Evolutionary conservation across 768 basidiomycete species (phyloP).

Genomic region (Flagelloscypha sp.): DNA sequence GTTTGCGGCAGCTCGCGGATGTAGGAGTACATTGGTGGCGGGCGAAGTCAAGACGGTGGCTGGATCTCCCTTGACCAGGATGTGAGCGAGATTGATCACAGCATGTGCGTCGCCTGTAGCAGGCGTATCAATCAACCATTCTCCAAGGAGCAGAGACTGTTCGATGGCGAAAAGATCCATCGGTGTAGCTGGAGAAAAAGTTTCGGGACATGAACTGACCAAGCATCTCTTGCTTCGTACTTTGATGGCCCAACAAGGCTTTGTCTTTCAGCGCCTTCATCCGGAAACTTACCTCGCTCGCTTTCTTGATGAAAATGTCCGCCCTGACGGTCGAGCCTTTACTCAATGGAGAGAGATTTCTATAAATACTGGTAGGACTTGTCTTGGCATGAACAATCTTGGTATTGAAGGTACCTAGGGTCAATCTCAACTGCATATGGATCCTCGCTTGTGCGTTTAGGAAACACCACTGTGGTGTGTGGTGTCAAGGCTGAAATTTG

Average conservation of each 20-base stretch:
- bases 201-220: too few species aligned
- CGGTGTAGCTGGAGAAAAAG: conserved; percentile 3
- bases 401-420: conserved; percentile 35
- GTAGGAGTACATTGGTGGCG: conserved; percentile 22
- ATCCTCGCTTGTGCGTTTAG: conserved; percentile 83
- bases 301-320: conserved; percentile 67
- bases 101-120: conserved; percentile 24
- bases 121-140: conserved; percentile 22
- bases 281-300: conserved; percentile 82
- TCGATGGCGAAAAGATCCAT: conserved; percentile 32
- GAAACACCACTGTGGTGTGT: conserved; percentile 91
- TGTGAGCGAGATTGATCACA: conserved; percentile 15
- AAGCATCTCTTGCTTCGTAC: too few species aligned
- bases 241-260: too few species aligned
- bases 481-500: conserved; percentile 95
- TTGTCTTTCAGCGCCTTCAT: conserved; percentile 81
- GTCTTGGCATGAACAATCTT: conserved; percentile 1
- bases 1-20: conserved; percentile 20
- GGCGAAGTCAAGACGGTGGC: conserved; percentile 26
- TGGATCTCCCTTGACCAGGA: conserved; percentile 25
- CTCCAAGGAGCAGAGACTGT: conserved; percentile 48
- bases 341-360: conserved; percentile 65
- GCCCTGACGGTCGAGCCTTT: conserved; percentile 78
- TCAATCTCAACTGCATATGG: conserved; percentile 93
- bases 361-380: conserved; percentile 66